Conservation (phyloP, 495 filamentous ascomycete species). For the Entonaema liquescens region DNA sequence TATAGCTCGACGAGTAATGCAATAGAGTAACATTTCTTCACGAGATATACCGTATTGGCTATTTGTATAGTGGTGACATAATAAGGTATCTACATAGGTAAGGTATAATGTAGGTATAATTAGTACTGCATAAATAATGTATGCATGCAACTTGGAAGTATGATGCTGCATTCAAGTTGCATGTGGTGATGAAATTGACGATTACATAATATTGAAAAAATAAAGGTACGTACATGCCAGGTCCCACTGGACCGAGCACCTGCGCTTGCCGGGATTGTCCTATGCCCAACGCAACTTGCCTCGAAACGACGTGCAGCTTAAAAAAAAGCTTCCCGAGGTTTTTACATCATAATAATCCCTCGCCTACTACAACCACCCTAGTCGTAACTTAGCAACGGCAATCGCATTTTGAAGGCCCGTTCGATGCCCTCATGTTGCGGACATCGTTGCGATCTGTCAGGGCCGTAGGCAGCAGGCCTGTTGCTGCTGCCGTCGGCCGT, state of each 20-base stretch:
- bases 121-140: neutral
- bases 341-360: conserved; percentile 50
- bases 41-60: neutral
- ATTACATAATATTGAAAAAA: neutral
- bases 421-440: conserved; percentile 73
- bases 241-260: conserved; percentile 28
- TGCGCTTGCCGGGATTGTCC: conserved; percentile 33
- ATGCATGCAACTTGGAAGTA: neutral
- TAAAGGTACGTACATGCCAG: neutral
- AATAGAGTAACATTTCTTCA: conserved; percentile 45
- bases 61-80: neutral
- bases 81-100: neutral
- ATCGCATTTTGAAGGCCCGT: conserved; percentile 52
- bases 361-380: conserved; percentile 40
- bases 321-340: conserved; percentile 47
- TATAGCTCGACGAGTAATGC: conserved; percentile 45
- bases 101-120: neutral
- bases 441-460: conserved; percentile 68
- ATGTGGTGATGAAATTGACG: neutral
- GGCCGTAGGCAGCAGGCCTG: conserved; percentile 60
- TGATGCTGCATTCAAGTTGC: neutral
- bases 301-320: conserved; percentile 30
- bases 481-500: conserved; percentile 54
- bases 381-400: conserved; percentile 38
- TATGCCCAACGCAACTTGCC: conserved; percentile 25